Percentiles rank a stretch among this genome's conserved stretches.
These are phyloP conservation scores for Styphnolobium japonicum DNA, from an alignment of 306 rosid species.

Conservation along the genomic window DNA sequence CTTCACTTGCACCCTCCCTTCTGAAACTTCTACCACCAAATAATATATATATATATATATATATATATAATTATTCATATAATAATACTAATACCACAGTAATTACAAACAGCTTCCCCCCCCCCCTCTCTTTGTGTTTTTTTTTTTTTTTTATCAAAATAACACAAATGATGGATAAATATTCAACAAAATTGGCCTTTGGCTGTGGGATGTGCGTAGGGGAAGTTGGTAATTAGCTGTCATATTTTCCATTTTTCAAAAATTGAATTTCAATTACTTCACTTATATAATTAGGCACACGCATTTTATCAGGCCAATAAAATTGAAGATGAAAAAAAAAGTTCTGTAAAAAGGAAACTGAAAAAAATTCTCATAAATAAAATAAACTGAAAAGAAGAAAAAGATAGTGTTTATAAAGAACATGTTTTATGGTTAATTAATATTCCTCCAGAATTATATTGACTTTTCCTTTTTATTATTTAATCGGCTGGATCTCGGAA, in stretches of 20 bases:
- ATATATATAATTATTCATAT: too few relatives aligned
- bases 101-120: too few relatives aligned
- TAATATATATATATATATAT: too few relatives aligned
- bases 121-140: too few relatives aligned
- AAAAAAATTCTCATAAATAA: neutral
- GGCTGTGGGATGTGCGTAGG: neutral
- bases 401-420: neutral
- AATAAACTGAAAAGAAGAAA: neutral
- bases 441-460: too few relatives aligned
- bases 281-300: neutral
- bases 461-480: too few relatives aligned
- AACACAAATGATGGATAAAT: too few relatives aligned
- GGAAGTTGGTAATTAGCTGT: neutral
- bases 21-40: neutral
- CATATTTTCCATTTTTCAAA: neutral
- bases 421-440: neutral
- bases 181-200: neutral
- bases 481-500: too few relatives aligned
- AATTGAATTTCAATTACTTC: neutral
- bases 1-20: neutral
- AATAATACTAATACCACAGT: too few relatives aligned
- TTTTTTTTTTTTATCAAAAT: too few relatives aligned
- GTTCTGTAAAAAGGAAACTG: neutral
- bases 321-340: neutral
- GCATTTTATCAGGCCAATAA: neutral